Evolutionary conservation across 169 alveolate species (phyloP).

Genomic region (Cryptosporidium tyzzeri): DNA sequence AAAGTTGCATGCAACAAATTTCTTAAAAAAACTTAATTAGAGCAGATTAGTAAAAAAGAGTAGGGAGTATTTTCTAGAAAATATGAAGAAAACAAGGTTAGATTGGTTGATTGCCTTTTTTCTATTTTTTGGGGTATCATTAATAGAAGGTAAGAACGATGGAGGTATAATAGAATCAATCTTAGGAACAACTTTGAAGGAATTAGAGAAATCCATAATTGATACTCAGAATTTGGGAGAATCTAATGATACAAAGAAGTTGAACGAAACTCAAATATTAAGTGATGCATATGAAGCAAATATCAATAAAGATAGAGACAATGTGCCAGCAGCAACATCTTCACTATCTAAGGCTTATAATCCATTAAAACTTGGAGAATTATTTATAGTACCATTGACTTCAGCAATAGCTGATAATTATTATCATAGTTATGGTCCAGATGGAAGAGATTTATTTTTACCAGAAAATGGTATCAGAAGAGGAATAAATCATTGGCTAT

Average conservation of each 20-base stretch:
- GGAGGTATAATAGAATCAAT: constrained; percentile 67
- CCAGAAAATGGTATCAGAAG: constrained; percentile 76
- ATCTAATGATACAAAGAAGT: constrained; percentile 10
- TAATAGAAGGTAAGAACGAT: constrained; percentile 55
- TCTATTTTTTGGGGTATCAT: constrained; percentile 33
- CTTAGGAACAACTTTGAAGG: constrained; percentile 52
- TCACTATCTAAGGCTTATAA: constrained; percentile 61
- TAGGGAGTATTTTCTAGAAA: constrained; percentile 27
- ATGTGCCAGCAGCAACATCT: constrained; percentile 46
- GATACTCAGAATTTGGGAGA: constrained; percentile 1
- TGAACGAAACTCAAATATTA: constrained; percentile 36
- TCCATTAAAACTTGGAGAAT: constrained; percentile 65
- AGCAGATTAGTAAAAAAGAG: constrained; percentile 5
- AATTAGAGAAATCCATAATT: constrained; percentile 25
- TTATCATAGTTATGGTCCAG: constrained; percentile 64
- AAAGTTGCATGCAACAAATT: constrained; percentile 21
- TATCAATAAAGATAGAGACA: constrained; percentile 5
- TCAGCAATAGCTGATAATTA: constrained; percentile 68
- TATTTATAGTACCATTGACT: constrained; percentile 62
- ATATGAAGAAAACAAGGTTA: constrained; percentile 70
- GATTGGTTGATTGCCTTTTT: constrained; percentile 51
- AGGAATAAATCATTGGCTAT: constrained; percentile 71
- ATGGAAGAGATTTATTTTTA: constrained; percentile 47
- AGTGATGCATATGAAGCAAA: constrained; percentile 57
- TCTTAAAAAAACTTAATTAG: background rate